Evolutionary conservation across 495 filamentous ascomycete species (phyloP).

Genomic region (Hyaloscypha variabilis): DNA sequence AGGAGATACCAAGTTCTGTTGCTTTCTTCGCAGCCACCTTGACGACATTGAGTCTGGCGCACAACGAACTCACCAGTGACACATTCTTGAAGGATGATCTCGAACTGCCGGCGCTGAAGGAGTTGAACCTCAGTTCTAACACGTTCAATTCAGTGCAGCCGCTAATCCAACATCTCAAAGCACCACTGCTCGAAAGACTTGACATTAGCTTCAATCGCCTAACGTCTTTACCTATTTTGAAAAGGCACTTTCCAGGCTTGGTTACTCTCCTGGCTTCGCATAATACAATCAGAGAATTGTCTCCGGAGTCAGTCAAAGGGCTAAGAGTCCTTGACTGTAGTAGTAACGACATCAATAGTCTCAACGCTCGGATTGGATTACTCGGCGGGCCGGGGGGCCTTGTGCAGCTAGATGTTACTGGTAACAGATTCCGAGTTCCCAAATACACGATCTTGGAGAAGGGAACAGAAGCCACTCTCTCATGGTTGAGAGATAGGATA

Average conservation of each 20-base stretch:
- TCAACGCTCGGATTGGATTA: constrained; percentile 79
- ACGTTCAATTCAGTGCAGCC: constrained; percentile 66
- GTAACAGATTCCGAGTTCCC: constrained; percentile 87
- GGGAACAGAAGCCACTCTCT: constrained; percentile 83
- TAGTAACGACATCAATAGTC: constrained; percentile 77
- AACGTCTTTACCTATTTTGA: constrained; percentile 59
- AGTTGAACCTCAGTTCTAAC: constrained; percentile 73
- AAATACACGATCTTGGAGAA: constrained; percentile 82
- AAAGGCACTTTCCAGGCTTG: constrained; percentile 64
- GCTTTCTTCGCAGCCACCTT: constrained; percentile 68
- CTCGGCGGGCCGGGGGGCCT: constrained; percentile 60
- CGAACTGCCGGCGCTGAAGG: constrained; percentile 70
- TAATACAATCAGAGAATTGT: constrained; percentile 72
- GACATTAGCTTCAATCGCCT: constrained; percentile 83
- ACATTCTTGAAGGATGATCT: constrained; percentile 62
- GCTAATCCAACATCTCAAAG: constrained; percentile 62
- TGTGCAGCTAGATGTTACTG: constrained; percentile 62
- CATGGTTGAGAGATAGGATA: constrained; percentile 80
- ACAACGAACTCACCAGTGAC: constrained; percentile 71
- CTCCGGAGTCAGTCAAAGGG: constrained; percentile 73
- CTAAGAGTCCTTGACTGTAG: constrained; percentile 74
- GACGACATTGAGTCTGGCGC: constrained; percentile 74
- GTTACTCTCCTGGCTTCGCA: constrained; percentile 70
- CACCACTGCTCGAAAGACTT: constrained; percentile 71
- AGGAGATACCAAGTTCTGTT: constrained; percentile 67